Evolutionary conservation across 2,329 filamentous ascomycete genomes (phyloP), one percentile per base, ranked within the genome.

Genomic region (Fusarium secorum): DNA sequence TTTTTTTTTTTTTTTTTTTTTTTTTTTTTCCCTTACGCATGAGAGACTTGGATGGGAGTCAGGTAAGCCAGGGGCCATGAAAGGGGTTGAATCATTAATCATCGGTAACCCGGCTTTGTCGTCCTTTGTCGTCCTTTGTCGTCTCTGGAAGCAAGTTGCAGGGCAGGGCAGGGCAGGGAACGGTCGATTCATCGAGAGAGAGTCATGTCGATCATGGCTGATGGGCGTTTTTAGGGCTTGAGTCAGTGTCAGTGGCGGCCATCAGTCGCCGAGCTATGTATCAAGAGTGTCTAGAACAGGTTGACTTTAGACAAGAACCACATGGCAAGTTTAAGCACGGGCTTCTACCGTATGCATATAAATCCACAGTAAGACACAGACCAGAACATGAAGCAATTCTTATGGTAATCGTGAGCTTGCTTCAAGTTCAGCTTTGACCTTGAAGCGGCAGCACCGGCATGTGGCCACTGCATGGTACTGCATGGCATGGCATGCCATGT

Each of bases 191-290:
- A 24, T 49, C 32, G 38, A 45, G 62, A 39, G 20, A 39, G 32
- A n/a, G 28, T 48, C 54, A 61, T 66, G 56, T 41, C 63, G 48
- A 67, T 67, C 63, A 55, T 51, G 28, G 42, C 24, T 39, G 30
- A 28, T 15, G 28, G 42, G 42, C 38, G 49, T 45, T 61, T 67
- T 41, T 39, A 41, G 49, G 24, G 26, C 44, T 52, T 39, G 48
- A 61, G 59, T 64, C 35, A 64, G 56, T 52, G 36, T 26, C 26
- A n/a, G 49, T 53, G 63, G 32, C 52, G 38, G 38, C 38, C 38
- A 33, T 55, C 52, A 33, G 9, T 33, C 38, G 17, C 30, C 36
- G 14, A 45, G 38, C 28, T 45, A 58, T 42, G 45, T 52, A 36
- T 58, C 46, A 44, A 39, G 54, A 42, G 30, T 44, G 60, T 60